Conservation (phyloP, 345 rosid species). For the Conringia planisiliqua region DNA sequence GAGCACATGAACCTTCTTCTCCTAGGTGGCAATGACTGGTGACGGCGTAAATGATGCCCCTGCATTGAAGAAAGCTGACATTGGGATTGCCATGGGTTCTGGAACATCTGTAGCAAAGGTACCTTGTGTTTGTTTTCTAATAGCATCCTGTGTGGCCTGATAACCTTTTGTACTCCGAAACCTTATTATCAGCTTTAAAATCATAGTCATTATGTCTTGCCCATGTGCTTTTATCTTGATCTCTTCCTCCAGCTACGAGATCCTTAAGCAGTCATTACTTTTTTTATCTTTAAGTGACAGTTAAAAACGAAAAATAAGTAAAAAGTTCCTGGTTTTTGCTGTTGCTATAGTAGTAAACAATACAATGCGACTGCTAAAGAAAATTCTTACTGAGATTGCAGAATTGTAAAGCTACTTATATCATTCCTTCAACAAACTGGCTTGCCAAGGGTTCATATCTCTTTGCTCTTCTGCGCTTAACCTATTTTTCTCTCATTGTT, state of each 20-base stretch:
- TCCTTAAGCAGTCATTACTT: not conserved
- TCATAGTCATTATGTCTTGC: not conserved
- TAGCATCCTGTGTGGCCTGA: slow-evolving; percentile 3
- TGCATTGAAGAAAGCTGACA: slow-evolving; percentile 94
- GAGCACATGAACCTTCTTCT: slow-evolving; percentile 12
- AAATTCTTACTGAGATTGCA: slow-evolving; percentile 3
- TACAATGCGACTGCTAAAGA: not conserved
- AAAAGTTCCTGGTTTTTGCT: not conserved
- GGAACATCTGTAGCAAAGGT: slow-evolving; percentile 99
- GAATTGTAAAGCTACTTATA: slow-evolving; percentile 7
- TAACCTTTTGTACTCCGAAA: not conserved
- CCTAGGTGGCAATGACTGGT: slow-evolving; percentile 99
- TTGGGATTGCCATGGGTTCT: slow-evolving; percentile 99
- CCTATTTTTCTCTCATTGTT: slow-evolving; percentile 20
- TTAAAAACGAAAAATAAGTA: not conserved
- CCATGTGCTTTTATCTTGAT: slow-evolving; percentile 3
- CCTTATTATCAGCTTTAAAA: not conserved
- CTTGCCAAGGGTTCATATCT: not conserved
- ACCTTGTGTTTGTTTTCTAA: not conserved
- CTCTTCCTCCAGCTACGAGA: not conserved
- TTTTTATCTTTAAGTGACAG: not conserved
- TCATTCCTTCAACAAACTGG: not conserved
- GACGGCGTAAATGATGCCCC: slow-evolving; percentile 99
- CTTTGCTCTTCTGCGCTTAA: slow-evolving; percentile 6
- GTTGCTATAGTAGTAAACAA: slow-evolving; percentile 11